Percentiles rank a stretch among this genome's conserved stretches.
phyloP scores from a whole-genome alignment of 768 basidiomycete species.

The Phlegmacium glaucopus region DNA sequence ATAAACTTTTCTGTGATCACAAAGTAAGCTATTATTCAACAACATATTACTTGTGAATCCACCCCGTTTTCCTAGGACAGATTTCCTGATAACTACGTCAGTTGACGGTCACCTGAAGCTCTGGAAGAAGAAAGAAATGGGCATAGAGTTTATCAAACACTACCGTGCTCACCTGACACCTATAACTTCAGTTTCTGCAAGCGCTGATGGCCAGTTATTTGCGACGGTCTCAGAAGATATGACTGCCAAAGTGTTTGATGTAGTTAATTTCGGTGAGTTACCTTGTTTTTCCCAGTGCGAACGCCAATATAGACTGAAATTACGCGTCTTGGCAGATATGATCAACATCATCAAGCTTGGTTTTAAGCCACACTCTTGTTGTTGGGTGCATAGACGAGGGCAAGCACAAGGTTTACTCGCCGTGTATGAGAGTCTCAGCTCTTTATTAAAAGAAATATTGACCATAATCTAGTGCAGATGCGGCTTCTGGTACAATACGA shows the following conservation, averaged over 20 bases:
- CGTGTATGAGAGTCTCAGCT: conserved; percentile 48
- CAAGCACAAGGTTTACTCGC: conserved; percentile 87
- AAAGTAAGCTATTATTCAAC: conserved; percentile 47
- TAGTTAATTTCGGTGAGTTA: conserved; percentile 89
- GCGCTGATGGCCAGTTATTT: conserved; percentile 88
- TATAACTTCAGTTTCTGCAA: conserved; percentile 77
- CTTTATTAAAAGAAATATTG: conserved; percentile 7
- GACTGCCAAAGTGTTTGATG: conserved; percentile 93
- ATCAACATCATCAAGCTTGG: conserved; percentile 95
- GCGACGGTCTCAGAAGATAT: conserved; percentile 92
- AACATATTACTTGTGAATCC: not conserved
- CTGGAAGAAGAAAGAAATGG: conserved; percentile 98
- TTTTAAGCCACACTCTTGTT: conserved; percentile 83
- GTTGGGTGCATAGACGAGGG: conserved; percentile 91
- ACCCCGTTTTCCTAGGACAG: conserved; percentile 54
- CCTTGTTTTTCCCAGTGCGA: not conserved
- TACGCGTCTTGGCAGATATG: conserved; percentile 67
- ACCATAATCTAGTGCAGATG: conserved; percentile 64
- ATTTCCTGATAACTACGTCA: conserved; percentile 93
- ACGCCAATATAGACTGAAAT: not conserved
- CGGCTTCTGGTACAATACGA: conserved; percentile 66
- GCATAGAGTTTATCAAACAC: conserved; percentile 98
- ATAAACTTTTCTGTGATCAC: conserved; percentile 89
- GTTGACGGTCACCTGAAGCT: conserved; percentile 93
- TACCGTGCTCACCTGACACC: conserved; percentile 89